phyloP scores from a whole-genome alignment of 768 basidiomycete genomes.

The Tephrocybe sp. region DNA sequence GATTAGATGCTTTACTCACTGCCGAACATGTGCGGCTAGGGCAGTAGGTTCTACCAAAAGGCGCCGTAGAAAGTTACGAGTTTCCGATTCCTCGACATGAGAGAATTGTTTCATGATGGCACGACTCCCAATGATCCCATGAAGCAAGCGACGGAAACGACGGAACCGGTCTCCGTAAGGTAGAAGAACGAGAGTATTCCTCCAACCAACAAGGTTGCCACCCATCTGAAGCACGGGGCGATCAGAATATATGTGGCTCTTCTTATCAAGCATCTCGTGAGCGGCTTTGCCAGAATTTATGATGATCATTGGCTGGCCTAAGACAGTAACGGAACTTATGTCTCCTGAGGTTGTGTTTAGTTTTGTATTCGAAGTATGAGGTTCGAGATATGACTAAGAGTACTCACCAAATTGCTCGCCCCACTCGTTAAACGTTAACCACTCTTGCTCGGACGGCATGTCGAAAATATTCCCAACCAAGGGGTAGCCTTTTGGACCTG shows the following conservation, averaged over 20 bases:
- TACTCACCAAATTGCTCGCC: conserved; percentile 49
- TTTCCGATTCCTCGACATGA: conserved; percentile 38
- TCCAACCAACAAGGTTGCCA: conserved; percentile 1
- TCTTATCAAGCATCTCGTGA: conserved; percentile 31
- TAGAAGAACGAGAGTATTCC: background rate
- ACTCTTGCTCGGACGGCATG: conserved; percentile 48
- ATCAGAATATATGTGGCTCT: conserved; percentile 29
- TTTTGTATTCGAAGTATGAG: background rate
- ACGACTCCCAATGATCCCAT: conserved; percentile 40
- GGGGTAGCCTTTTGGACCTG: conserved; percentile 52
- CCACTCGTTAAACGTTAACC: conserved; percentile 53
- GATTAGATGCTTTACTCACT: conserved; percentile 25
- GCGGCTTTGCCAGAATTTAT: conserved; percentile 27
- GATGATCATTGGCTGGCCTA: conserved; percentile 26
- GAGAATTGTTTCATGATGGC: conserved; percentile 36
- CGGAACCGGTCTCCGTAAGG: conserved; percentile 5
- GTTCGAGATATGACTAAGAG: background rate
- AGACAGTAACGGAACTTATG: conserved; percentile 6
- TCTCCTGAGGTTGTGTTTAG: background rate
- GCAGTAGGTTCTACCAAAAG: conserved; percentile 34
- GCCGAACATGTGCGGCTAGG: conserved; percentile 32
- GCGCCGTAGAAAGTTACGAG: conserved; percentile 37
- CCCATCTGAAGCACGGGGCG: conserved; percentile 21
- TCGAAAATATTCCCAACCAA: conserved; percentile 55
- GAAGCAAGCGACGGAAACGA: conserved; percentile 28